These are phyloP conservation scores for Rhizopus microsporus DNA, from an alignment of 371 early-diverging fungal species.

Conservation along the genomic window DNA sequence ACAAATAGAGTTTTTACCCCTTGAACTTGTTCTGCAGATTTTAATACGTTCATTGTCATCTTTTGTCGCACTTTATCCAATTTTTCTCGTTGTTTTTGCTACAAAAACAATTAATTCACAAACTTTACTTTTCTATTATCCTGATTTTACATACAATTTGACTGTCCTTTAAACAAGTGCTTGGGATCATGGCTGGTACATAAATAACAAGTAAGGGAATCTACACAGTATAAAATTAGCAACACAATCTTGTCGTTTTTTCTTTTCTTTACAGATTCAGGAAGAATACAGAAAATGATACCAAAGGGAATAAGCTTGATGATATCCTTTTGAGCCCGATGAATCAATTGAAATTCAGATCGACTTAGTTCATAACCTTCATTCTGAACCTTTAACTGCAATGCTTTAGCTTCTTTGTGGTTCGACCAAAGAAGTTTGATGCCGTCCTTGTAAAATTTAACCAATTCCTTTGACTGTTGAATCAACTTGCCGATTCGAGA, in stretches of 20 bases:
- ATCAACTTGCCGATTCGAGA: conserved; percentile 31
- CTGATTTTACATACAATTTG: conserved; percentile 52
- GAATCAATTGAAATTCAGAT: conserved; percentile 54
- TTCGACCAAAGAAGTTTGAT: conserved; percentile 62
- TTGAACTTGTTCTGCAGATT: conserved; percentile 32
- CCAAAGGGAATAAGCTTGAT: conserved; percentile 64
- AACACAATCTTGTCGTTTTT: not conserved
- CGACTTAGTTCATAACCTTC: conserved; percentile 51
- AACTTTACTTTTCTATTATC: not conserved
- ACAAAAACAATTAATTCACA: not conserved
- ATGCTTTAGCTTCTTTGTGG: conserved; percentile 40
- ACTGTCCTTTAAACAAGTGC: conserved; percentile 58
- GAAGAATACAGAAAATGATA: conserved; percentile 52
- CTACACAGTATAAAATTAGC: conserved; percentile 13
- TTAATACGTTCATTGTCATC: conserved; percentile 53
- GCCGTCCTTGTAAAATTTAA: conserved; percentile 61
- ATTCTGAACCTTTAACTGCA: conserved; percentile 33
- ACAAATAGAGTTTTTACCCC: conserved; percentile 27
- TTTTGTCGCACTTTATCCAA: conserved; percentile 54
- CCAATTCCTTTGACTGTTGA: conserved; percentile 45
- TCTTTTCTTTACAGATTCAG: conserved; percentile 51
- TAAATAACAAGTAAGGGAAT: conserved; percentile 65
- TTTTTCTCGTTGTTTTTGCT: conserved; percentile 61
- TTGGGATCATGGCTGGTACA: conserved; percentile 62
- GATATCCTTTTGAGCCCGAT: conserved; percentile 54